Evolutionary conservation across 805 yeast genomes (phyloP).

Genomic region (Suhomyces sp.): DNA sequence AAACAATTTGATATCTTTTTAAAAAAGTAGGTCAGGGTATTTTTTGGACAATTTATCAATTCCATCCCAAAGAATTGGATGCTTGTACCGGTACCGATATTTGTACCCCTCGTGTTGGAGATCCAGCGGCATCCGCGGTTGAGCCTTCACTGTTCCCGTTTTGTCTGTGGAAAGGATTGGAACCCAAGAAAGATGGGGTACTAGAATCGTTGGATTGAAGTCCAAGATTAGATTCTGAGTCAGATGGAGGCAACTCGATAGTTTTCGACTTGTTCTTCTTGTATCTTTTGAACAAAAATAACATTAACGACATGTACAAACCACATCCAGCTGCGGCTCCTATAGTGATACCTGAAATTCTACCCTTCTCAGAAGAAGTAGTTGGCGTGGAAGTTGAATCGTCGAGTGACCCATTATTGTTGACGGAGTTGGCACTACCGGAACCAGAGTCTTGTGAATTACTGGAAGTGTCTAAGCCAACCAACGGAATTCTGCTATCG

Average conservation of each 20-base stretch:
- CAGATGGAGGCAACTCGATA: constrained; percentile 40
- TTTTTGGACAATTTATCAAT: not conserved
- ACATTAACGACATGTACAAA: constrained; percentile 59
- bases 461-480: constrained; percentile 34
- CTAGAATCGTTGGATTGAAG: constrained; percentile 15
- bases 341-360: constrained; percentile 73
- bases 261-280: constrained; percentile 39
- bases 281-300: constrained; percentile 51
- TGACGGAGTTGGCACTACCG: constrained; percentile 4
- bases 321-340: constrained; percentile 81
- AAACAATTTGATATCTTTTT: not conserved
- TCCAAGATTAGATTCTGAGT: constrained; percentile 36
- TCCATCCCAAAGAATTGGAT: constrained; percentile 73
- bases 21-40: not conserved
- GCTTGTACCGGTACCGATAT: constrained; percentile 71
- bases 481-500: constrained; percentile 65
- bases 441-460: constrained; percentile 7
- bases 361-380: constrained; percentile 26
- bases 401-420: constrained; percentile 38
- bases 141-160: constrained; percentile 9
- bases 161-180: constrained; percentile 28
- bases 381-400: constrained; percentile 8
- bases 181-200: constrained; percentile 19
- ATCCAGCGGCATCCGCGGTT: constrained; percentile 6
- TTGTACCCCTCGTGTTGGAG: constrained; percentile 32